phyloP scores from a whole-genome alignment of 768 basidiomycete species.

The Naganishia onofrii region DNA sequence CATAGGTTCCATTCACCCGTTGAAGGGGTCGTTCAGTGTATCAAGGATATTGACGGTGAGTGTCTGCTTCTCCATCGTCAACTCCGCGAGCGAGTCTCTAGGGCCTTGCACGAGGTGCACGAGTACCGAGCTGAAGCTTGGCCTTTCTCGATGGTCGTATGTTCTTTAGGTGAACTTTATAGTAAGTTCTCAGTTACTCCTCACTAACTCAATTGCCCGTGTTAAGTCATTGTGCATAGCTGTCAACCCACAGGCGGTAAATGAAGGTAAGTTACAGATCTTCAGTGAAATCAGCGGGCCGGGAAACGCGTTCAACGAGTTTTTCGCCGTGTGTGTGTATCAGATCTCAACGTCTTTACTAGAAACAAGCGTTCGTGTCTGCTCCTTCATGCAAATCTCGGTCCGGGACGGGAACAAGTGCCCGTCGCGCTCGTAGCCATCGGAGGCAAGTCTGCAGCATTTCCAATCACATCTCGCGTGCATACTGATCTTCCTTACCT shows the following conservation, averaged over 20 bases:
- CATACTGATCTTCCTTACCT: not conserved
- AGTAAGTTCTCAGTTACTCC: constrained; percentile 47
- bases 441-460: constrained; percentile 56
- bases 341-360: constrained; percentile 51
- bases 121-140: not conserved
- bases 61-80: not conserved
- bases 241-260: constrained; percentile 78
- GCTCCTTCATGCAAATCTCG: constrained; percentile 42
- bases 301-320: too few relatives aligned
- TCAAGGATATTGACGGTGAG: constrained; percentile 47
- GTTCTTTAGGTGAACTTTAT: constrained; percentile 43
- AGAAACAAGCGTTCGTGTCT: constrained; percentile 50
- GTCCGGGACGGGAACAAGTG: constrained; percentile 39
- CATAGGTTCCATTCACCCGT: constrained; percentile 75
- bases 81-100: not conserved
- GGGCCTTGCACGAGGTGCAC: not conserved
- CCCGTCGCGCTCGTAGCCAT: constrained; percentile 69
- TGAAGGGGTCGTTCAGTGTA: constrained; percentile 57
- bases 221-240: constrained; percentile 43
- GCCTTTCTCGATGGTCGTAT: not conserved
- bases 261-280: constrained; percentile 62
- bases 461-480: not conserved
- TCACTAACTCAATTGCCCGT: constrained; percentile 65
- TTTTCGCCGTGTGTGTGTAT: too few relatives aligned
- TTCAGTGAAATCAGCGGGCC: too few relatives aligned